A percentile compares a stretch with the other conserved stretches of the same genome.
These are phyloP conservation scores for Nakazawaea wickerhamii DNA, from an alignment of 805 yeast genomes.

Conservation along the genomic window DNA sequence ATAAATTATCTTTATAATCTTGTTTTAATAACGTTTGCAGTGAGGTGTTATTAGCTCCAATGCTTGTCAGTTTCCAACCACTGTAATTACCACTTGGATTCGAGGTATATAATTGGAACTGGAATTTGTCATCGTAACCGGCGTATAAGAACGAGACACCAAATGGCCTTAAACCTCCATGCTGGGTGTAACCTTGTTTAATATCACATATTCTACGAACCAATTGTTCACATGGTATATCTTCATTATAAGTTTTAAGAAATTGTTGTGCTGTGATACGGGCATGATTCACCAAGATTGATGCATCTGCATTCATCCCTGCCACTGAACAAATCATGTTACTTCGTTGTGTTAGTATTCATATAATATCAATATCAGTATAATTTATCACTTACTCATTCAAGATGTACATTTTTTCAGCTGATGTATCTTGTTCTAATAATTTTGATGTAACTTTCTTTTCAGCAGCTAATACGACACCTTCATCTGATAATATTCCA, in stretches of 20 bases:
- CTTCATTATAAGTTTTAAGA: conserved; percentile 82
- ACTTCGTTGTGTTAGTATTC: conserved; percentile 15
- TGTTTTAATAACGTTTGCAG: conserved; percentile 95
- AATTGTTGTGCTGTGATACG: conserved; percentile 80
- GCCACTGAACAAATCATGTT: conserved; percentile 92
- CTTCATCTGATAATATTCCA: conserved; percentile 72
- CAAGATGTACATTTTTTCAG: conserved; percentile 85
- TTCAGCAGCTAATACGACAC: conserved; percentile 95
- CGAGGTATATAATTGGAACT: conserved; percentile 88
- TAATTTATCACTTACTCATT: conserved; percentile 63
- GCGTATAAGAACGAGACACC: conserved; percentile 97
- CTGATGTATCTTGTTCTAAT: conserved; percentile 87
- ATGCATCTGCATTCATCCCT: conserved; percentile 96
- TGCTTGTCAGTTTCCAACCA: conserved; percentile 97
- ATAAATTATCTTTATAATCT: conserved; percentile 82
- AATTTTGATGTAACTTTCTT: conserved; percentile 90
- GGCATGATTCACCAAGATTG: conserved; percentile 83
- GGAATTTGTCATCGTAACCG: conserved; percentile 86
- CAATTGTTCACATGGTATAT: conserved; percentile 87
- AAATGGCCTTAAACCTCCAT: conserved; percentile 97
- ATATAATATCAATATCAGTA: too few relatives aligned
- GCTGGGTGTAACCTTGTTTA: conserved; percentile 97
- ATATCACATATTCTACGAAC: conserved; percentile 87
- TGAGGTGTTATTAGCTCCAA: conserved; percentile 94
- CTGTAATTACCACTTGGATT: conserved; percentile 97